Evolutionary conservation across 1,139 yeast species (phyloP).

Genomic region (Arxiozyma bovina): DNA sequence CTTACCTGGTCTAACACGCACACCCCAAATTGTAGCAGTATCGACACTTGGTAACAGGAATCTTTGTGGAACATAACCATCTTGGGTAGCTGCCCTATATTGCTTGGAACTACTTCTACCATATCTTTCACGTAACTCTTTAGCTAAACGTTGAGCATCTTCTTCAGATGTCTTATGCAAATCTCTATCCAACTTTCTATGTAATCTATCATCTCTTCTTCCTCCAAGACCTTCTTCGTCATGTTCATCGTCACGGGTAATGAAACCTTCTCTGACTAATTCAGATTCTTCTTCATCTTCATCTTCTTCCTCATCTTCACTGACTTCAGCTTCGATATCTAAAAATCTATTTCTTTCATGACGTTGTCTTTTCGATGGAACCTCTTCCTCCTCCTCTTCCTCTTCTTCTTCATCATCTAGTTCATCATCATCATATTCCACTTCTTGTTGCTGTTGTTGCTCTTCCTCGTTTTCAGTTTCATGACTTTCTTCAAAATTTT

Average conservation of each 20-base stretch:
- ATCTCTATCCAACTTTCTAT: conserved; percentile 84
- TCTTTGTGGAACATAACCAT: conserved; percentile 84
- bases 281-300: conserved; percentile 93
- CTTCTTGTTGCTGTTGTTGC: conserved; percentile 5
- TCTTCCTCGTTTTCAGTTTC: conserved; percentile 1
- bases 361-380: conserved; percentile 51
- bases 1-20: conserved; percentile 85
- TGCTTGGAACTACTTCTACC: conserved; percentile 77
- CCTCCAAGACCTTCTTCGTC: conserved; percentile 43
- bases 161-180: conserved; percentile 86
- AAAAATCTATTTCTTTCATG: conserved; percentile 80
- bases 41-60: conserved; percentile 89
- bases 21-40: conserved; percentile 94
- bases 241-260: conserved; percentile 56
- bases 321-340: conserved; percentile 99
- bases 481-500: background rate
- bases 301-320: conserved; percentile 94
- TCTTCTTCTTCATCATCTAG: conserved; percentile 38
- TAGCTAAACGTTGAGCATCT: conserved; percentile 92
- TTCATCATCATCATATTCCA: conserved; percentile 30
- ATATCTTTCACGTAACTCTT: conserved; percentile 83
- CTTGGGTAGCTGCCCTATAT: conserved; percentile 73
- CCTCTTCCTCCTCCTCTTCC: conserved; percentile 60
- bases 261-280: conserved; percentile 71
- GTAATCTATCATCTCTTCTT: conserved; percentile 52